Evolutionary conservation across 2,329 filamentous ascomycete species (phyloP).

Genomic region (Periconia sp.): DNA sequence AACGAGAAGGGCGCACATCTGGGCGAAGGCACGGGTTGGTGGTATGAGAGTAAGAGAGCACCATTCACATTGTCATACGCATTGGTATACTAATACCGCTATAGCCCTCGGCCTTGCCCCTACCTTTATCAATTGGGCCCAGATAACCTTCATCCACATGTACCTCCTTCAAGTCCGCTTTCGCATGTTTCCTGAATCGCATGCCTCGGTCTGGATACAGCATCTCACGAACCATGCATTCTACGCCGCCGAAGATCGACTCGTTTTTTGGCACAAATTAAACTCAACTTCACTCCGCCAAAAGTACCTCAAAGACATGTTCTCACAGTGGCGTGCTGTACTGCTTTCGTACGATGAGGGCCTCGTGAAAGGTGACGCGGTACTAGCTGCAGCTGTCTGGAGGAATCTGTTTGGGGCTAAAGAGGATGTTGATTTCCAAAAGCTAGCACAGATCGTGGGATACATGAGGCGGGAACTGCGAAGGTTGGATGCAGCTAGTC

Average conservation of each 20-base stretch:
- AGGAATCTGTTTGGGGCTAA: constrained; percentile 86
- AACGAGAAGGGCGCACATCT: constrained; percentile 83
- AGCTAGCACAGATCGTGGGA: constrained; percentile 66
- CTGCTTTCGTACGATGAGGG: constrained; percentile 86
- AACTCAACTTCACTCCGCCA: constrained; percentile 61
- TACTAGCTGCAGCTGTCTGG: constrained; percentile 85
- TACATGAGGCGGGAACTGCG: constrained; percentile 67
- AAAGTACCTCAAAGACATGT: constrained; percentile 81
- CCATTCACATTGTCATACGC: background rate
- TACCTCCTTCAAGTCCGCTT: constrained; percentile 87
- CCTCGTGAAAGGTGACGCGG: constrained; percentile 75
- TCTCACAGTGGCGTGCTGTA: constrained; percentile 88
- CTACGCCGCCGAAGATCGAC: constrained; percentile 82
- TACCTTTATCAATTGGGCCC: constrained; percentile 95
- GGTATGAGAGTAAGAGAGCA: constrained; percentile 73
- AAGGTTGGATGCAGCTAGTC: constrained; percentile 59
- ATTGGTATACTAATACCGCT: constrained; percentile 16
- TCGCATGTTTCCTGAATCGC: constrained; percentile 74
- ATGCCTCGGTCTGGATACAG: constrained; percentile 79
- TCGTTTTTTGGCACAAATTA: constrained; percentile 79
- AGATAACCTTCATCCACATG: constrained; percentile 95
- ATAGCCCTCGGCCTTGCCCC: constrained; percentile 78
- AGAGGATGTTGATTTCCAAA: constrained; percentile 65
- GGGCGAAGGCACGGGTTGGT: constrained; percentile 75
- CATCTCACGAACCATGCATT: constrained; percentile 96